Percentiles rank a stretch among this genome's conserved stretches.
Conservation (phyloP, 495 filamentous ascomycete species). For the Aspergillus haitiensis region DNA sequence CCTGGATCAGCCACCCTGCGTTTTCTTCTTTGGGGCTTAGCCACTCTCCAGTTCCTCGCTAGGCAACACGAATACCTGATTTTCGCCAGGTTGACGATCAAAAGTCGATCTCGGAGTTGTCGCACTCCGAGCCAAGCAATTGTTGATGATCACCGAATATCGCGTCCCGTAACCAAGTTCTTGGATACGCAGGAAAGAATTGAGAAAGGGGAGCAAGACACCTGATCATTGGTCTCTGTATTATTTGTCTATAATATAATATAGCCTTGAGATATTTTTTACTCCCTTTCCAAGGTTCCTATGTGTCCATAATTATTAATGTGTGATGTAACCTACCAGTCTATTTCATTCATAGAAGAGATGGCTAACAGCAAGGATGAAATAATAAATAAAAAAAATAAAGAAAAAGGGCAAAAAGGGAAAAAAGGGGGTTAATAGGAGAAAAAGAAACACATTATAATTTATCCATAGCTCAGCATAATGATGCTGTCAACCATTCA, state of each 20-base stretch:
- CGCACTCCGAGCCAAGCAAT: conserved; percentile 15
- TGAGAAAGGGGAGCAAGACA: too few species aligned
- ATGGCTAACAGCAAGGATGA: neutral
- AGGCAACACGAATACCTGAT: conserved; percentile 8
- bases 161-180: neutral
- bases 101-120: conserved; percentile 17
- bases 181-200: too few species aligned
- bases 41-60: neutral
- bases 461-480: neutral
- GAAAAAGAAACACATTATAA: neutral
- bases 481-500: neutral
- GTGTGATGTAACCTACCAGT: too few species aligned
- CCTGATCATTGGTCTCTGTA: too few species aligned
- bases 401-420: too few species aligned
- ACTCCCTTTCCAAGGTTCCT: too few species aligned
- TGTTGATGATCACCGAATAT: neutral
- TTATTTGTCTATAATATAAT: too few species aligned
- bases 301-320: too few species aligned
- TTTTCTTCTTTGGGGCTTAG: conserved; percentile 12
- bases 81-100: conserved; percentile 17
- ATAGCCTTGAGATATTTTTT: too few species aligned
- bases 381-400: neutral
- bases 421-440: too few species aligned
- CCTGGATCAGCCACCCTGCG: conserved; percentile 11
- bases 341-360: too few species aligned